These are phyloP conservation scores for Epichloe baconii DNA, from an alignment of 2,329 filamentous ascomycete genomes.

Conservation along the genomic window DNA sequence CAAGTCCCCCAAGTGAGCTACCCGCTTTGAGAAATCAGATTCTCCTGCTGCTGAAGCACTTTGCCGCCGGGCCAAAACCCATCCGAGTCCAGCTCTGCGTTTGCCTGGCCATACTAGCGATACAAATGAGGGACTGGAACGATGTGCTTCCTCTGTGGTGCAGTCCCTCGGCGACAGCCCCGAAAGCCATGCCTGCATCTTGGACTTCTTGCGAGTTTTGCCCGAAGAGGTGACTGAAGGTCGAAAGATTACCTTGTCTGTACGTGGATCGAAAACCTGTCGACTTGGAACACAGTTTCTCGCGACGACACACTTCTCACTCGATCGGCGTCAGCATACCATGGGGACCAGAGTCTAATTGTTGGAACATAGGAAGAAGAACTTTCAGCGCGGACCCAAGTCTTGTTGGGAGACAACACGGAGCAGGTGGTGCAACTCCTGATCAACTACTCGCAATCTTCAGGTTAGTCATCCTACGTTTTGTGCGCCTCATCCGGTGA, in stretches of 20 bases:
- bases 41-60: slow-evolving; percentile 66
- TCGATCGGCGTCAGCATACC: slow-evolving; percentile 21
- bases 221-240: slow-evolving; percentile 98
- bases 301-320: slow-evolving; percentile 19
- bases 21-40: slow-evolving; percentile 72
- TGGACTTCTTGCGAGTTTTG: slow-evolving; percentile 93
- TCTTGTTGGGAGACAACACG: slow-evolving; percentile 83
- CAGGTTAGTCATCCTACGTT: slow-evolving; percentile 43
- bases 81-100: slow-evolving; percentile 89
- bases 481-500: background rate
- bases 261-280: slow-evolving; percentile 59
- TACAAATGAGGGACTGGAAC: slow-evolving; percentile 94
- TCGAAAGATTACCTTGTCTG: slow-evolving; percentile 97
- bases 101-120: slow-evolving; percentile 84
- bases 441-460: slow-evolving; percentile 83
- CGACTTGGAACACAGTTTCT: slow-evolving; percentile 24
- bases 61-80: slow-evolving; percentile 67
- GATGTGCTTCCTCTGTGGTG: slow-evolving; percentile 76
- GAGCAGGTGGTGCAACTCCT: slow-evolving; percentile 76
- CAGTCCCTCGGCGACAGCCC: slow-evolving; percentile 63
- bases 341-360: slow-evolving; percentile 22
- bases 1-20: slow-evolving; percentile 66
- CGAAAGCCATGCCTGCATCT: slow-evolving; percentile 70
- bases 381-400: slow-evolving; percentile 69
- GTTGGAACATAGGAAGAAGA: slow-evolving; percentile 76